phyloP scores from a whole-genome alignment of 345 rosid genomes.

The Arabidopsis arenosa region DNA sequence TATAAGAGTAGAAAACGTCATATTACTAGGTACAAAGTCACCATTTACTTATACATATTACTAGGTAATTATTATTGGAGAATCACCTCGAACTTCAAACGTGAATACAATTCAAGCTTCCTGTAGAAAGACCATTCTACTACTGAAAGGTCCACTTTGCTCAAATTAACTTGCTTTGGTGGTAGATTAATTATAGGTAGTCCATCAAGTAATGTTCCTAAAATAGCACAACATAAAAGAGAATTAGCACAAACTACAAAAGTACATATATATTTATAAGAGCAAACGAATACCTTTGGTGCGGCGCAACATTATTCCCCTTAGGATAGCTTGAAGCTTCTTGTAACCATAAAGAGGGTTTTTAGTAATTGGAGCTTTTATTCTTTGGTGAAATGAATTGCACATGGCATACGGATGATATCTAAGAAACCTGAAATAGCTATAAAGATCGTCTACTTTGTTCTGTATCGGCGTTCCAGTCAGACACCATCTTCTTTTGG shows the following conservation, averaged over 20 bases:
- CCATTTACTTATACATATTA: background rate
- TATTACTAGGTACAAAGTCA: background rate
- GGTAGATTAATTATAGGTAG: slow-evolving; percentile 81
- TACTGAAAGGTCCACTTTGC: slow-evolving; percentile 64
- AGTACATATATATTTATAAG: slow-evolving; percentile 6
- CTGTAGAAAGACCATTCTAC: slow-evolving; percentile 80
- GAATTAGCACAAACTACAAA: slow-evolving; percentile 1
- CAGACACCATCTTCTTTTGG: slow-evolving; percentile 93
- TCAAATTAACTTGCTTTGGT: slow-evolving; percentile 63
- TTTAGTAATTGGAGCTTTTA: slow-evolving; percentile 66
- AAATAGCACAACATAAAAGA: slow-evolving; percentile 32
- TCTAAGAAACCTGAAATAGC: slow-evolving; percentile 89
- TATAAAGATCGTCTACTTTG: slow-evolving; percentile 75
- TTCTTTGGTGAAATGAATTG: slow-evolving; percentile 55
- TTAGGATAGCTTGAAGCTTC: slow-evolving; percentile 87
- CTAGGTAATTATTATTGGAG: too few species aligned
- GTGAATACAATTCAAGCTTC: slow-evolving; percentile 73
- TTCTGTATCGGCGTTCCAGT: slow-evolving; percentile 96
- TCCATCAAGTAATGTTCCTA: slow-evolving; percentile 80
- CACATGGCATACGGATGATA: slow-evolving; percentile 75
- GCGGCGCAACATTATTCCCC: slow-evolving; percentile 88
- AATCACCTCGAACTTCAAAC: slow-evolving; percentile 67
- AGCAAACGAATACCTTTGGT: slow-evolving; percentile 67
- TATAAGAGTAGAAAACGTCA: background rate
- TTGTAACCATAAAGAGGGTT: slow-evolving; percentile 72